These are phyloP conservation scores for Epicoccum nigrum DNA, from an alignment of 2,329 filamentous ascomycete species.

Conservation along the genomic window DNA sequence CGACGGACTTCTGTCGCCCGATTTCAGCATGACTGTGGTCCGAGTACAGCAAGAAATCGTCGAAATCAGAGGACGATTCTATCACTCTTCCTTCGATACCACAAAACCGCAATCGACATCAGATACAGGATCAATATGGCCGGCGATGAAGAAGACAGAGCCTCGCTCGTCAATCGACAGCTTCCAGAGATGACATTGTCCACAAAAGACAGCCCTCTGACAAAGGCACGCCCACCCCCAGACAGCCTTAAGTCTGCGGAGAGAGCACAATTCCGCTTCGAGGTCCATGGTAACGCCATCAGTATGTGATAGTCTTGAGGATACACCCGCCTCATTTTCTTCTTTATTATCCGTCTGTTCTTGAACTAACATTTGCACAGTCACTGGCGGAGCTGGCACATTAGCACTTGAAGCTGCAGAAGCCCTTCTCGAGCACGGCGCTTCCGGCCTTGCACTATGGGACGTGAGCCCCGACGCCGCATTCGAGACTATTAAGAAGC, in stretches of 20 bases:
- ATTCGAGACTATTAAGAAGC: slow-evolving; percentile 50
- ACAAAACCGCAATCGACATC: neutral
- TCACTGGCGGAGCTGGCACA: slow-evolving; percentile 71
- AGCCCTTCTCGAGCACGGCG: slow-evolving; percentile 72
- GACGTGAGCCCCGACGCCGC: slow-evolving; percentile 60
- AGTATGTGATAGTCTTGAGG: slow-evolving; percentile 48
- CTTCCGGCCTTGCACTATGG: slow-evolving; percentile 64
- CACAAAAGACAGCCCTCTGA: slow-evolving; percentile 51
- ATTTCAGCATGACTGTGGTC: no score
- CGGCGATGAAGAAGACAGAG: slow-evolving; percentile 48
- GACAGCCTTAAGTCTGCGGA: slow-evolving; percentile 50
- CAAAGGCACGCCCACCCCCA: slow-evolving; percentile 52
- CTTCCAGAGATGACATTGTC: slow-evolving; percentile 59
- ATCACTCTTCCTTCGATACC: neutral
- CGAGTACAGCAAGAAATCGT: slow-evolving; percentile 1
- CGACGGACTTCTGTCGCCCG: slow-evolving; percentile 17
- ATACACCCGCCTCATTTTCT: slow-evolving; percentile 9
- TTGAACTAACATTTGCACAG: slow-evolving; percentile 32
- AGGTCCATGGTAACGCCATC: slow-evolving; percentile 60
- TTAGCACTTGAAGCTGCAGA: slow-evolving; percentile 64
- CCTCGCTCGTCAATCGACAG: slow-evolving; percentile 52
- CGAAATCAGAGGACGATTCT: neutral
- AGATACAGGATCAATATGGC: slow-evolving; percentile 31
- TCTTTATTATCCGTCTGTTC: neutral
- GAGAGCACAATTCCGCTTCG: slow-evolving; percentile 56